Conservation (phyloP, 495 filamentous ascomycete genomes). For the Schizothecium vesticola region DNA sequence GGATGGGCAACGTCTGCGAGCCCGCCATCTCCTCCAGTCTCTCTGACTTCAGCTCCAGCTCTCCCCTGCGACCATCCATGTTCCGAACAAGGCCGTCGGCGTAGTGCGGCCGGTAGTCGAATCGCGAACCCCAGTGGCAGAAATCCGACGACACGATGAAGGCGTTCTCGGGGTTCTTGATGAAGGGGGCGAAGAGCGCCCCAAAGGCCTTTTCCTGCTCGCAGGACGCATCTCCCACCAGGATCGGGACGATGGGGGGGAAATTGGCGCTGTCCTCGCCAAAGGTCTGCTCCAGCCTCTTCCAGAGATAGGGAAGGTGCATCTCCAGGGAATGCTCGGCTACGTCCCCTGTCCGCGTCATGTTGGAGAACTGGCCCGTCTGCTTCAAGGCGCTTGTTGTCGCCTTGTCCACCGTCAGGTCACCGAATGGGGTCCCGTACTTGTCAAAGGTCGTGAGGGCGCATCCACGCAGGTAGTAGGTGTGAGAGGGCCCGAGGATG, state of each 20-base stretch:
- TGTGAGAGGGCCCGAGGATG: conserved; percentile 90
- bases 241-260: conserved; percentile 76
- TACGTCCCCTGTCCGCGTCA: conserved; percentile 65
- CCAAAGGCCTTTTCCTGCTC: conserved; percentile 66
- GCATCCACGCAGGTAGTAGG: conserved; percentile 69
- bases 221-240: conserved; percentile 71
- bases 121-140: conserved; percentile 90
- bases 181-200: conserved; percentile 66
- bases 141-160: conserved; percentile 94
- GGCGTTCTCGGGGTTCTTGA: conserved; percentile 67
- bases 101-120: conserved; percentile 58
- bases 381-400: conserved; percentile 58
- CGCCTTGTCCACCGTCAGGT: conserved; percentile 65
- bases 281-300: conserved; percentile 60
- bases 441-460: conserved; percentile 68
- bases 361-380: conserved; percentile 66
- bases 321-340: conserved; percentile 95
- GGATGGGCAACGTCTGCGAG: conserved; percentile 52
- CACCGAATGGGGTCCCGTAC: conserved; percentile 82
- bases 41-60: conserved; percentile 46
- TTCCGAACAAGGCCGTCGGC: conserved; percentile 19
- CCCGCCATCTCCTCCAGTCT: conserved; percentile 20
- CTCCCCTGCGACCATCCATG: conserved; percentile 50
- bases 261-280: conserved; percentile 42
- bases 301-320: conserved; percentile 92